Evolutionary conservation across 345 rosid species (phyloP).

Genomic region (Acer negundo): DNA sequence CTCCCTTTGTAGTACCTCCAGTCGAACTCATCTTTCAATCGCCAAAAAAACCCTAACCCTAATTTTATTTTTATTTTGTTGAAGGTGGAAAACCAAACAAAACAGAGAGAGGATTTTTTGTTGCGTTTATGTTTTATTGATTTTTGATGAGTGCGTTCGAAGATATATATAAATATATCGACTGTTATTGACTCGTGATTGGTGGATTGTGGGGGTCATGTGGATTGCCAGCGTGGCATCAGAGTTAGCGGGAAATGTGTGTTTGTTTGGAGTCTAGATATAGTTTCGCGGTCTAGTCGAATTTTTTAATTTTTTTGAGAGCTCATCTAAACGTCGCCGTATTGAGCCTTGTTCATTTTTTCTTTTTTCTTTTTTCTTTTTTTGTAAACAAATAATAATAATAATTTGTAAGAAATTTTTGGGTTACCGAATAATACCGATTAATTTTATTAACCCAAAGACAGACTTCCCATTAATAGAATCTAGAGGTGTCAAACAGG

Average conservation of each 20-base stretch:
- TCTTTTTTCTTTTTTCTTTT: background rate
- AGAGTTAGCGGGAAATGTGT: slow-evolving; percentile 30
- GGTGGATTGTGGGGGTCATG: background rate
- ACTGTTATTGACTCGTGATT: slow-evolving; percentile 23
- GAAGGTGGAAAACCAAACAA: background rate
- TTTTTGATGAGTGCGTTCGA: background rate
- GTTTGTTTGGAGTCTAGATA: background rate
- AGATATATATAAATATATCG: slow-evolving; percentile 38
- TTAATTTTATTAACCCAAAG: too few species aligned
- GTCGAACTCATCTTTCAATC: slow-evolving; percentile 48
- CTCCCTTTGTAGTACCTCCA: slow-evolving; percentile 59
- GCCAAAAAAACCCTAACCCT: slow-evolving; percentile 26
- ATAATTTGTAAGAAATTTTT: too few species aligned
- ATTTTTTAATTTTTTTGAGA: background rate
- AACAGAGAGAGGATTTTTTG: too few species aligned
- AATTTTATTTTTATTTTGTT: background rate
- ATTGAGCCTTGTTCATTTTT: background rate
- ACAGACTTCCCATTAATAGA: too few species aligned
- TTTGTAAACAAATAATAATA: too few species aligned
- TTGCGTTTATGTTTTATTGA: too few species aligned
- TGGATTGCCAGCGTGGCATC: background rate
- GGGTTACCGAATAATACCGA: too few species aligned
- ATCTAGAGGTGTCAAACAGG: too few species aligned
- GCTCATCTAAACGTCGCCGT: background rate
- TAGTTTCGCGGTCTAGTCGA: background rate